These are phyloP conservation scores for Raffaelea arxii DNA, from an alignment of 2,329 filamentous ascomycete genomes.

Conservation along the genomic window DNA sequence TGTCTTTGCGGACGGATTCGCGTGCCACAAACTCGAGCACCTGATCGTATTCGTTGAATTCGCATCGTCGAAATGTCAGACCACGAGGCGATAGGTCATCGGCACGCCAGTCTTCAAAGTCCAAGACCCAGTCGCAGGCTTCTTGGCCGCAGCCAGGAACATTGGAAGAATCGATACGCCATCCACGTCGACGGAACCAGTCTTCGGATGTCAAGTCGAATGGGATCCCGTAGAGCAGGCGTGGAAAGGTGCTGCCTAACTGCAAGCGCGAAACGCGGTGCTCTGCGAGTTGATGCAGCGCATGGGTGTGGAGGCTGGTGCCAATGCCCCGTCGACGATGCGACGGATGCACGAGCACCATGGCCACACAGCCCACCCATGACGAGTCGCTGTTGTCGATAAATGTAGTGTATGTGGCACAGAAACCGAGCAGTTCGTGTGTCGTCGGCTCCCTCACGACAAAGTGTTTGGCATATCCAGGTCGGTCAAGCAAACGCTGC, in stretches of 20 bases:
- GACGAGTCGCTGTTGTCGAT: slow-evolving; percentile 40
- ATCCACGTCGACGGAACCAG: slow-evolving; percentile 47
- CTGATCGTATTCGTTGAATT: slow-evolving; percentile 31
- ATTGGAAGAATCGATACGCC: slow-evolving; percentile 33
- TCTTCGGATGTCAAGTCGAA: slow-evolving; percentile 28
- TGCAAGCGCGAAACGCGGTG: slow-evolving; percentile 43
- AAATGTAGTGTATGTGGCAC: slow-evolving; percentile 50
- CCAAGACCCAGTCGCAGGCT: slow-evolving; percentile 44
- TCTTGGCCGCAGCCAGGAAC: slow-evolving; percentile 37
- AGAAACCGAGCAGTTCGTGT: slow-evolving; percentile 42
- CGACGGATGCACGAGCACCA: slow-evolving; percentile 39
- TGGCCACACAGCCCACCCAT: slow-evolving; percentile 45
- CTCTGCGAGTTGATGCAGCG: slow-evolving; percentile 35
- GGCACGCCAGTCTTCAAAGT: slow-evolving; percentile 38
- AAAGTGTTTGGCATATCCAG: slow-evolving; percentile 49
- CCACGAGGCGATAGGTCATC: slow-evolving; percentile 28
- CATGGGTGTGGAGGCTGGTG: slow-evolving; percentile 40
- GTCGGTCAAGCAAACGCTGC: slow-evolving; percentile 37
- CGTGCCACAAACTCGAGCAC: slow-evolving; percentile 41
- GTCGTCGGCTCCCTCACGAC: slow-evolving; percentile 39
- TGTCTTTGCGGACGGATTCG: slow-evolving; percentile 34
- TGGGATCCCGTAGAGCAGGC: slow-evolving; percentile 45
- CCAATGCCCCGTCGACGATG: slow-evolving; percentile 43
- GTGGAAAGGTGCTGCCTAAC: slow-evolving; percentile 49
- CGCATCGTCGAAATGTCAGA: slow-evolving; percentile 34